A percentile compares a stretch with the other conserved stretches of the same genome.
phyloP scores from a whole-genome alignment of 1,284 basidiomycete species.

The Sphagnurus paluster region DNA sequence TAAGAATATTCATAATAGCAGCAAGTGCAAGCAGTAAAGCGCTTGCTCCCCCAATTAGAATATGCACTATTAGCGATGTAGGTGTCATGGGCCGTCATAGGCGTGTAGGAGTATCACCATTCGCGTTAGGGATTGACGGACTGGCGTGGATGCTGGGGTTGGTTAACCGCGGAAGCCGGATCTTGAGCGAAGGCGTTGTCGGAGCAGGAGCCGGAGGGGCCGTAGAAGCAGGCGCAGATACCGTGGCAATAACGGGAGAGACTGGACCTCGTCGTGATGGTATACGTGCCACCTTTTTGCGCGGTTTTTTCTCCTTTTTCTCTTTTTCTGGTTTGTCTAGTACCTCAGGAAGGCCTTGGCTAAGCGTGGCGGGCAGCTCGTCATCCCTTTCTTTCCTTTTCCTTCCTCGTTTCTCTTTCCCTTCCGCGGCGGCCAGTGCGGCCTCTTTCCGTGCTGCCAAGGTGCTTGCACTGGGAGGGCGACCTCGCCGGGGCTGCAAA shows the following conservation, averaged over 20 bases:
- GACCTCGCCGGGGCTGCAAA: not conserved
- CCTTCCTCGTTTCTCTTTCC: constrained; percentile 40
- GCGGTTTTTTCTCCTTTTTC: constrained; percentile 30
- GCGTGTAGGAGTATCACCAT: constrained; percentile 22
- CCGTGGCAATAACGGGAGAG: constrained; percentile 18
- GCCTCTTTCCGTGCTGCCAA: constrained; percentile 25
- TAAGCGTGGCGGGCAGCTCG: constrained; percentile 27
- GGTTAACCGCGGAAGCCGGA: constrained; percentile 53
- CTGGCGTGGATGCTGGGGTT: constrained; percentile 22
- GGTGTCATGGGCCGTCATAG: constrained; percentile 11
- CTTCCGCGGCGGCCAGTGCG: constrained; percentile 23
- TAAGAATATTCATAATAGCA: constrained; percentile 7
- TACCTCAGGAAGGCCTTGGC: constrained; percentile 18
- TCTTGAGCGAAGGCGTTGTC: constrained; percentile 52
- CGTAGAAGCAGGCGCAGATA: constrained; percentile 19
- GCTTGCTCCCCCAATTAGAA: not conserved
- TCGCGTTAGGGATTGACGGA: constrained; percentile 19
- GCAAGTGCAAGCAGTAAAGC: constrained; percentile 4
- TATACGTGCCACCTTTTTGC: constrained; percentile 29
- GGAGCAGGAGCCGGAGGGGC: constrained; percentile 30
- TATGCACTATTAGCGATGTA: not conserved
- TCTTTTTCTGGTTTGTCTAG: constrained; percentile 24
- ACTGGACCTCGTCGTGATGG: constrained; percentile 28
- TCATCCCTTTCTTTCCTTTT: constrained; percentile 50
- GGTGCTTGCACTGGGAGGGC: constrained; percentile 3